Conservation (phyloP, 2,329 filamentous ascomycete genomes). For the Alternaria sp. region DNA sequence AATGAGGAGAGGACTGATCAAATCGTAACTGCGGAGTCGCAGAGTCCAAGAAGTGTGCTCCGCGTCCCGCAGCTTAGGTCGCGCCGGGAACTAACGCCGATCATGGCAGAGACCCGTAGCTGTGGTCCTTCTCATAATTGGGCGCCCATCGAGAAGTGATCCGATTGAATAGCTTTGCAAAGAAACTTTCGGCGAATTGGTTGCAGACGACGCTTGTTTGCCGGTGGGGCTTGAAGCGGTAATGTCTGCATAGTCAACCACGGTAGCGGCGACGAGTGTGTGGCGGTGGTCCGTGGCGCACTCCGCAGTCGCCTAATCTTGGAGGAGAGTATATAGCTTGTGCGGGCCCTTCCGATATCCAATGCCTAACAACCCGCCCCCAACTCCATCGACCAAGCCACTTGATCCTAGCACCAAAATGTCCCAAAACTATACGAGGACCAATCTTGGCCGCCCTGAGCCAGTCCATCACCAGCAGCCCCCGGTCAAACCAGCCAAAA, state of each 20-base stretch:
- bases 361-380: background rate
- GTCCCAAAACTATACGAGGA: slow-evolving; percentile 1
- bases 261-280: background rate
- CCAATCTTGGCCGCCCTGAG: slow-evolving; percentile 7
- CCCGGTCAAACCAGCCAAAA: background rate
- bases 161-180: background rate
- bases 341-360: background rate
- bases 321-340: slow-evolving; percentile 1
- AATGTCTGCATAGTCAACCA: background rate
- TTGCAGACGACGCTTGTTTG: background rate
- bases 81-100: slow-evolving; percentile 5
- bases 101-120: slow-evolving; percentile 1
- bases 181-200: background rate
- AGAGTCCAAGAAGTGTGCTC: background rate
- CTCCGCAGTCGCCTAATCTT: slow-evolving; percentile 4
- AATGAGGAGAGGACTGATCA: background rate
- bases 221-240: background rate
- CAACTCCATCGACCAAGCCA: slow-evolving; percentile 1
- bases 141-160: background rate
- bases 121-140: background rate
- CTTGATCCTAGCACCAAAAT: background rate
- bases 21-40: background rate
- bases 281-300: slow-evolving; percentile 3
- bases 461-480: slow-evolving; percentile 7
- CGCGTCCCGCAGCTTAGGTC: background rate